Percentiles rank a stretch among this genome's conserved stretches.
These are phyloP conservation scores for Piloderma croceum DNA, from an alignment of 768 basidiomycete genomes.

Conservation along the genomic window DNA sequence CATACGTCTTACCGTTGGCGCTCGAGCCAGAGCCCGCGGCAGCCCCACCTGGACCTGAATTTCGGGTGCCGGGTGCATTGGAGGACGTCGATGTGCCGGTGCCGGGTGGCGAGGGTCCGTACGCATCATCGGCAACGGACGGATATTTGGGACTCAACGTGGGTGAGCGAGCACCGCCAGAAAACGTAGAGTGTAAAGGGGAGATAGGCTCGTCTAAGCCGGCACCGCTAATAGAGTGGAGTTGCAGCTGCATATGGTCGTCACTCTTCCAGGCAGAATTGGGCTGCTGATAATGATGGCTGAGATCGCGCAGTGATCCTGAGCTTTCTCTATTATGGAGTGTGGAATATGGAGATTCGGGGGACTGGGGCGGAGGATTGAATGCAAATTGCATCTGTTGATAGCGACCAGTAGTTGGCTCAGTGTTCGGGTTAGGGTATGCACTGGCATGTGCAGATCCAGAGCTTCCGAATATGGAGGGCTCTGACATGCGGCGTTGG, in stretches of 20 bases:
- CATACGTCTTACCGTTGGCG: slow-evolving; percentile 64
- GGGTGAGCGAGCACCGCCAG: no score
- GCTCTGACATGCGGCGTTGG: slow-evolving; percentile 68
- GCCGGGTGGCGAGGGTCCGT: neutral
- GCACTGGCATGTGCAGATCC: slow-evolving; percentile 32
- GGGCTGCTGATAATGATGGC: slow-evolving; percentile 28
- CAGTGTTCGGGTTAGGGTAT: slow-evolving; percentile 25
- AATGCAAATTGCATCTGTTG: slow-evolving; percentile 39
- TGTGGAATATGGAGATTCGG: slow-evolving; percentile 31
- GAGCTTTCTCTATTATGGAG: slow-evolving; percentile 41
- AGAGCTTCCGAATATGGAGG: slow-evolving; percentile 42
- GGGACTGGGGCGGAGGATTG: slow-evolving; percentile 26
- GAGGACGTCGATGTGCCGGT: neutral
- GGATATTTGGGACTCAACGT: no score
- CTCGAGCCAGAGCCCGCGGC: slow-evolving; percentile 7
- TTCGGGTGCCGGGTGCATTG: neutral
- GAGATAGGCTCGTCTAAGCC: no score
- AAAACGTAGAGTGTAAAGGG: no score
- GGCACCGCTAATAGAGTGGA: no score
- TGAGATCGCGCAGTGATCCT: slow-evolving; percentile 40
- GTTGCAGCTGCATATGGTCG: no score
- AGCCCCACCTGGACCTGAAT: neutral
- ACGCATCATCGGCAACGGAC: neutral
- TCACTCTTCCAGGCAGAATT: no score
- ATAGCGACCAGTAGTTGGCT: slow-evolving; percentile 30